Evolutionary conservation across 768 basidiomycete species (phyloP).

Genomic region (Fomitopsis pulvina): DNA sequence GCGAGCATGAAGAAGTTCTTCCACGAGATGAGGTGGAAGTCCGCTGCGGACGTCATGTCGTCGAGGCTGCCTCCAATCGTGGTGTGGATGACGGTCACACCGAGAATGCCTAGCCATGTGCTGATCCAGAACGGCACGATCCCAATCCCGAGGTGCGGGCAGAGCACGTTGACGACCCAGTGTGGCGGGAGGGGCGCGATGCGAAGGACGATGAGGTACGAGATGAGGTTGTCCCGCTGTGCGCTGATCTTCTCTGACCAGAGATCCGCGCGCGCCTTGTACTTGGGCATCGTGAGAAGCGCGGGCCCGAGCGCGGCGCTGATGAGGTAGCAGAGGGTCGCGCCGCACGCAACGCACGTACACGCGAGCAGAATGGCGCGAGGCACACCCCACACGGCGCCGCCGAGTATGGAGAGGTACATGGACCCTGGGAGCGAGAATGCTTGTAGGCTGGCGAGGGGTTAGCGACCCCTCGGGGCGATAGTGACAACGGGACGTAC

Average conservation of each 20-base stretch:
- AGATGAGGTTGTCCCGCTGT: slow-evolving; percentile 80
- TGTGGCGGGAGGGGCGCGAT: slow-evolving; percentile 94
- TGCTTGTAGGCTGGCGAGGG: slow-evolving; percentile 69
- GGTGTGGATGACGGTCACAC: slow-evolving; percentile 90
- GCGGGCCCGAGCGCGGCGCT: slow-evolving; percentile 91
- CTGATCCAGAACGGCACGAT: slow-evolving; percentile 83
- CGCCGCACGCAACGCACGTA: slow-evolving; percentile 86
- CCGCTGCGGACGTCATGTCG: slow-evolving; percentile 89
- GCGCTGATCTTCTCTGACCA: slow-evolving; percentile 75
- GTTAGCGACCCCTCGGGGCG: not conserved
- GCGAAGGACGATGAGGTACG: slow-evolving; percentile 90
- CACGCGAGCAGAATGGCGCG: slow-evolving; percentile 87
- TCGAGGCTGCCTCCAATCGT: slow-evolving; percentile 92
- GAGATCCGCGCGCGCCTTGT: slow-evolving; percentile 73
- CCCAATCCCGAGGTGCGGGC: slow-evolving; percentile 87
- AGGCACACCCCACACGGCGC: slow-evolving; percentile 90
- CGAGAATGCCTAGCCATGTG: slow-evolving; percentile 87
- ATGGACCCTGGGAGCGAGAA: slow-evolving; percentile 96
- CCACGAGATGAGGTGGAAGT: slow-evolving; percentile 92
- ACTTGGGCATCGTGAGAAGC: slow-evolving; percentile 78
- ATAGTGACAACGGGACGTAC: slow-evolving; percentile 39
- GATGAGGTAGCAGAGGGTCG: slow-evolving; percentile 87
- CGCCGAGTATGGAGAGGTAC: slow-evolving; percentile 95
- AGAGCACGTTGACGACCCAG: slow-evolving; percentile 92
- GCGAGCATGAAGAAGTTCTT: slow-evolving; percentile 81